These are phyloP conservation scores for Saururus chinensis DNA, from an alignment of 164 flowering plant genomes.

Conservation along the genomic window DNA sequence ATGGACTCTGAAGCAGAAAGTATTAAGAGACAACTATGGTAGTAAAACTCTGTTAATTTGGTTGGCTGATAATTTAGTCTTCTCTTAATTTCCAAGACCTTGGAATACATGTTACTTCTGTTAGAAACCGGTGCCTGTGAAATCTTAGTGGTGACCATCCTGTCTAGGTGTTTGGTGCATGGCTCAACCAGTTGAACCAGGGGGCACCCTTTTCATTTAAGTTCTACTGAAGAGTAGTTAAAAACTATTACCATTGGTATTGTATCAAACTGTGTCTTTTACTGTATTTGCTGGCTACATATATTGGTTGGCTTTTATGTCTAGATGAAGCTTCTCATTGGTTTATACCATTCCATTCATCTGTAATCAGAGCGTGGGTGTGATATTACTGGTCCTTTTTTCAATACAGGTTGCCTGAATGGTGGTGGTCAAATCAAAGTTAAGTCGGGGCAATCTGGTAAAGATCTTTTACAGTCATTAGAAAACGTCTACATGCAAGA, in stretches of 20 bases:
- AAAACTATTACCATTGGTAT: not conserved
- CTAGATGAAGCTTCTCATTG: no score
- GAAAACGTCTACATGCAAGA: slow-evolving; percentile 57
- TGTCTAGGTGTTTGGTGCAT: no score
- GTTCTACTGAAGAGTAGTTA: not conserved
- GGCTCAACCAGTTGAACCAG: no score
- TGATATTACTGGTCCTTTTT: not conserved
- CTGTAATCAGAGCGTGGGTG: not conserved
- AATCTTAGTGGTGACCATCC: no score
- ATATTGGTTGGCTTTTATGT: not conserved
- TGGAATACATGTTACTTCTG: no score
- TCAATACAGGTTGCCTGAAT: slow-evolving; percentile 75
- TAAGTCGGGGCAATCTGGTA: slow-evolving; percentile 69
- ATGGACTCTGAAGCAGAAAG: not conserved
- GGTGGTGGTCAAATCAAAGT: slow-evolving; percentile 97
- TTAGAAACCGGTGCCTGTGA: no score
- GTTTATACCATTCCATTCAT: no score
- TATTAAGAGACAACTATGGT: no score
- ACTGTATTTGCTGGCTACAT: not conserved
- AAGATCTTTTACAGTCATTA: slow-evolving; percentile 57
- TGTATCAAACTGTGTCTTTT: no score
- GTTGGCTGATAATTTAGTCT: no score
- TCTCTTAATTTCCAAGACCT: no score
- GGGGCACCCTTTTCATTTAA: not conserved
- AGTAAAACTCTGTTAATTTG: no score